Evolutionary conservation across 2,329 filamentous ascomycete species (phyloP), one percentile per base, ranked within the genome.

Genomic region (Aureobasidium pullulans): DNA sequence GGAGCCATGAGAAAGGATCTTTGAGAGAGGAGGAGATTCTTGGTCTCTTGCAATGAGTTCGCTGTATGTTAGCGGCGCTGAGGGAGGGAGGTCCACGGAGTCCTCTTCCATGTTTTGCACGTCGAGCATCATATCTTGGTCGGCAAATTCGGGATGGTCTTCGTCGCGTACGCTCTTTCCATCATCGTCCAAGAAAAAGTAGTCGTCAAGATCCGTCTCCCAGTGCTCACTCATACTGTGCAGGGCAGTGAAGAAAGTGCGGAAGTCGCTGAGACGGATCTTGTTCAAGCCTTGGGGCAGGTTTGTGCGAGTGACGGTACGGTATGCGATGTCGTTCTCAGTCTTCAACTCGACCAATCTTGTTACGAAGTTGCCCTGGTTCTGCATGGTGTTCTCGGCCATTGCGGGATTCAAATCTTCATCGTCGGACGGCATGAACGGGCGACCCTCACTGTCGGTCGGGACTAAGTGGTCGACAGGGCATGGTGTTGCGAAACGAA

Each of bases 171-270:
- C 54, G 34, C 54, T 57, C 28, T 48, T 57, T 32, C 54, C 54
- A n/a, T 57, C 54, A 8, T 57, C 54, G 32, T 57, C 54, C 42
- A 57, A 10, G 19, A 59, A 40, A 43, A 76, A 77, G 67, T 84
- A 84, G 32, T 83, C 70, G 64, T 86, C 84, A 49, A 80, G 67
- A 61, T 78, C 83, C 40, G 74, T 75, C 66, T 86, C 84, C 83
- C 84, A 86, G 66, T 84, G 86, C 63, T 82, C 80, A 15, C 81
- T 75, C 76, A 86, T 76, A 37, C 77, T 78, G 63, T 85, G 81
- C 56, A 86, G 72, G 2, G 76, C 79, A 54, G 78, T 76, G 78
- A 80, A 86, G 69, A 86, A 86, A 59, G 81, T 83, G 56, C 83
- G 75, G 61, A 81, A 77, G 63, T 84, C 79, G 0, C 79, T 77